Evolutionary conservation across 2,329 filamentous ascomycete species (phyloP).

Genomic region (Sporothrix luriei): DNA sequence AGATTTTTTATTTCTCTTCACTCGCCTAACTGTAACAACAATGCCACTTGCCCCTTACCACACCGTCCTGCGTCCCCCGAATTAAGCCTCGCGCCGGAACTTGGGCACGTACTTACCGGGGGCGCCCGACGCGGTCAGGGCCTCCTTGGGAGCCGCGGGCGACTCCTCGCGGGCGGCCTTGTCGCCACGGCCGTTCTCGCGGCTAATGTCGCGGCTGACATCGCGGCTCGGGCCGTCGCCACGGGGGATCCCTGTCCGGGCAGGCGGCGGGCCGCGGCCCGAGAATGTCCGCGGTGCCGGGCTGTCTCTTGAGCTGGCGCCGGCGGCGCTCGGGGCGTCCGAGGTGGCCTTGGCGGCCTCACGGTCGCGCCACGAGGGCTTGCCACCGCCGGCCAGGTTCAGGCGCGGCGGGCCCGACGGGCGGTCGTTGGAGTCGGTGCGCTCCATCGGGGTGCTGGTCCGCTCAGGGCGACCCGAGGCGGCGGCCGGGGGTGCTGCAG

Average conservation of each 20-base stretch:
- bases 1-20: slow-evolving; percentile 6
- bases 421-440: slow-evolving; percentile 50
- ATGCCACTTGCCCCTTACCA: neutral
- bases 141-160: slow-evolving; percentile 50
- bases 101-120: slow-evolving; percentile 63
- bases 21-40: slow-evolving; percentile 1
- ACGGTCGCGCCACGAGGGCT: slow-evolving; percentile 63
- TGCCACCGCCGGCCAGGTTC: slow-evolving; percentile 52
- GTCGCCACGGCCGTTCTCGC: slow-evolving; percentile 47
- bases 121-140: slow-evolving; percentile 56
- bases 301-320: slow-evolving; percentile 34
- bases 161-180: slow-evolving; percentile 43
- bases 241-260: slow-evolving; percentile 48
- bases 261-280: slow-evolving; percentile 48
- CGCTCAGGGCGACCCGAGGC: slow-evolving; percentile 42
- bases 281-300: slow-evolving; percentile 42
- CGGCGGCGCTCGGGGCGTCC: slow-evolving; percentile 27
- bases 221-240: slow-evolving; percentile 26
- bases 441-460: slow-evolving; percentile 43
- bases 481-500: slow-evolving; percentile 41
- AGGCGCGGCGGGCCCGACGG: slow-evolving; percentile 55
- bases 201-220: neutral
- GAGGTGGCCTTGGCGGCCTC: slow-evolving; percentile 52
- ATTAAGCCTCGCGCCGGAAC: slow-evolving; percentile 38
- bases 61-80: neutral